Conservation (phyloP, 331 rosid genomes). For the Quercus tomentella region DNA sequence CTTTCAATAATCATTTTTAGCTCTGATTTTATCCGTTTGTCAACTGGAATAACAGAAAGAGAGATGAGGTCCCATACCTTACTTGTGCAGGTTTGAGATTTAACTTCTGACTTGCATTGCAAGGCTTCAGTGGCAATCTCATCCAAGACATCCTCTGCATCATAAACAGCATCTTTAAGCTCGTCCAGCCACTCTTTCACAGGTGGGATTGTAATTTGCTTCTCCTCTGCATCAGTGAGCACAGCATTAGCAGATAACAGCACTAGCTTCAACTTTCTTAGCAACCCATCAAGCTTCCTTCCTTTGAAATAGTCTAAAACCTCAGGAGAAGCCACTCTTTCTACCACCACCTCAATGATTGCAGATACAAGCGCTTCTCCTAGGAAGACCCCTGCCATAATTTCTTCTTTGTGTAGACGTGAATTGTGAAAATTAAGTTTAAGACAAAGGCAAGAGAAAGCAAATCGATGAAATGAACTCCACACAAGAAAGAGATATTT, state of each 20-base stretch:
- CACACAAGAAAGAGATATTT: too few species aligned
- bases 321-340: background rate
- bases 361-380: background rate
- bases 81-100: background rate
- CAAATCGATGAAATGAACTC: too few species aligned
- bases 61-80: background rate
- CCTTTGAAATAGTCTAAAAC: slow-evolving; percentile 1
- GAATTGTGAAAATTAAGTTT: background rate
- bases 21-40: background rate
- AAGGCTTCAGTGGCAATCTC: slow-evolving; percentile 2
- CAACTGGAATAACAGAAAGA: slow-evolving; percentile 1
- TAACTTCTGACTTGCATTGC: slow-evolving; percentile 1
- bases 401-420: background rate
- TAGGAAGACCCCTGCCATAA: background rate
- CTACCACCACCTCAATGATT: background rate
- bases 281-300: background rate
- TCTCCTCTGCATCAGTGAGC: slow-evolving; percentile 20
- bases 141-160: slow-evolving; percentile 19
- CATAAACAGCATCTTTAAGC: slow-evolving; percentile 25
- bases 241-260: background rate
- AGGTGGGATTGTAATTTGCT: background rate
- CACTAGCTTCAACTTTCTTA: background rate
- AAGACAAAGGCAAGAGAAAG: too few species aligned
- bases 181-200: slow-evolving; percentile 21
- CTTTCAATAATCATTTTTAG: slow-evolving; percentile 8